These are phyloP conservation scores for Friedmanniomyces simplex DNA, from an alignment of 495 filamentous ascomycete genomes.

Conservation along the genomic window DNA sequence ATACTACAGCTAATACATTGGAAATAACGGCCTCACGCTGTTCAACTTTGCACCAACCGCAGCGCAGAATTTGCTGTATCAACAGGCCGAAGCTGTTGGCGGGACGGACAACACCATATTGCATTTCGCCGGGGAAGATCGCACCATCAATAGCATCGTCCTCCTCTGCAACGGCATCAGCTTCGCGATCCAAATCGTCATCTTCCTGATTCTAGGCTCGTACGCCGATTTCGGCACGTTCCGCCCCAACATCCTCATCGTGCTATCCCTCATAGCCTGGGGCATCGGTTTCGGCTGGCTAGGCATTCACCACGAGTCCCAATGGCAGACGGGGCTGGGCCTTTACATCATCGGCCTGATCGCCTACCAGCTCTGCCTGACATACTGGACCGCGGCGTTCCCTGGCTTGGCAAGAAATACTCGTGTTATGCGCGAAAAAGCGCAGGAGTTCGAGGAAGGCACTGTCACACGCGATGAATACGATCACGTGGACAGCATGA, in stretches of 20 bases:
- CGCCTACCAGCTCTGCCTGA: slow-evolving; percentile 55
- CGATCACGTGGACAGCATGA: slow-evolving; percentile 50
- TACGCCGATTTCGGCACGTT: slow-evolving; percentile 55
- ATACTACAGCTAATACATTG: slow-evolving; percentile 58
- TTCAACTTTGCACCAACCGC: slow-evolving; percentile 62
- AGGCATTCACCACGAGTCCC: slow-evolving; percentile 44
- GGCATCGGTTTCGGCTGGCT: slow-evolving; percentile 56
- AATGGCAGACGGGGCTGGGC: slow-evolving; percentile 47
- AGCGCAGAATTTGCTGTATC: slow-evolving; percentile 52
- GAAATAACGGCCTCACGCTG: slow-evolving; percentile 54
- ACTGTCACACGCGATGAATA: slow-evolving; percentile 48
- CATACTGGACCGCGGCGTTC: slow-evolving; percentile 59
- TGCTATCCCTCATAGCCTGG: slow-evolving; percentile 46
- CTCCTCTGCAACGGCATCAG: slow-evolving; percentile 52
- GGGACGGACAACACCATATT: slow-evolving; percentile 38
- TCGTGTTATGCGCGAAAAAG: slow-evolving; percentile 40
- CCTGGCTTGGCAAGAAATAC: slow-evolving; percentile 53
- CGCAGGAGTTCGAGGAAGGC: slow-evolving; percentile 42
- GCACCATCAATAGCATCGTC: slow-evolving; percentile 52
- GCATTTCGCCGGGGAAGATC: slow-evolving; percentile 39
- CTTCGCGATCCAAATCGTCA: slow-evolving; percentile 51
- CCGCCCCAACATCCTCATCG: slow-evolving; percentile 52
- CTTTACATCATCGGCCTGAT: slow-evolving; percentile 55
- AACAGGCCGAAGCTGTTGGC: slow-evolving; percentile 35
- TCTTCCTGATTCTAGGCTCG: slow-evolving; percentile 50